These are phyloP conservation scores for Fraxinus angustifolia DNA, from an alignment of 305 asterid genomes.

Conservation along the genomic window DNA sequence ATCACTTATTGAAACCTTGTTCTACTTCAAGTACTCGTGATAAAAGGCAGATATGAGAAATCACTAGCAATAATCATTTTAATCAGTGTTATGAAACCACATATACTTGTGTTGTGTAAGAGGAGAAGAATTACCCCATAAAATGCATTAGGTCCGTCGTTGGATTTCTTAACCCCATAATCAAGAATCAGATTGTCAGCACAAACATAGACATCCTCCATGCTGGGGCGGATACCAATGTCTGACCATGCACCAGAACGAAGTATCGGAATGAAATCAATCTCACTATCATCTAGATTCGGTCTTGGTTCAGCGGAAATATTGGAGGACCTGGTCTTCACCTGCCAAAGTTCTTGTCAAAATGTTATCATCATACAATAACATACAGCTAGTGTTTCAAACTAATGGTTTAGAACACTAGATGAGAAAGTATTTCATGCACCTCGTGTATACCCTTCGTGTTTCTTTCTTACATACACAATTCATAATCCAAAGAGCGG, in stretches of 20 bases:
- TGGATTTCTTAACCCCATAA: constrained; percentile 36
- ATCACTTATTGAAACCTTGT: background rate
- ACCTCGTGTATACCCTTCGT: background rate
- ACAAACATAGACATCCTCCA: constrained; percentile 84
- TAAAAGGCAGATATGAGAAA: background rate
- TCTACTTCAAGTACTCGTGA: background rate
- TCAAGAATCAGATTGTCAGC: constrained; percentile 62
- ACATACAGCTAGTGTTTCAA: constrained; percentile 3
- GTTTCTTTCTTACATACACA: background rate
- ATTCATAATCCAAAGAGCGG: background rate
- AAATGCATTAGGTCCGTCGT: constrained; percentile 60
- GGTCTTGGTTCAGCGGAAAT: constrained; percentile 41
- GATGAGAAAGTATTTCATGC: background rate
- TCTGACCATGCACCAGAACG: constrained; percentile 96
- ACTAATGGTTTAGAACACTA: background rate
- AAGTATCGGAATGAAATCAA: constrained; percentile 52
- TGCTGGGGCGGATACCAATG: constrained; percentile 71
- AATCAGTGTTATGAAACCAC: background rate
- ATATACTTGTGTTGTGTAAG: background rate
- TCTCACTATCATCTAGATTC: constrained; percentile 36
- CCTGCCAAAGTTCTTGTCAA: constrained; percentile 46
- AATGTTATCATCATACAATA: background rate
- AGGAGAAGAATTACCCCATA: constrained; percentile 68
- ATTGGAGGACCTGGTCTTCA: constrained; percentile 38
- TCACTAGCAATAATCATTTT: background rate